Base-by-base conservation (phyloP, 208 protist genomes). In the Tritrichomonas musculus region DNA sequence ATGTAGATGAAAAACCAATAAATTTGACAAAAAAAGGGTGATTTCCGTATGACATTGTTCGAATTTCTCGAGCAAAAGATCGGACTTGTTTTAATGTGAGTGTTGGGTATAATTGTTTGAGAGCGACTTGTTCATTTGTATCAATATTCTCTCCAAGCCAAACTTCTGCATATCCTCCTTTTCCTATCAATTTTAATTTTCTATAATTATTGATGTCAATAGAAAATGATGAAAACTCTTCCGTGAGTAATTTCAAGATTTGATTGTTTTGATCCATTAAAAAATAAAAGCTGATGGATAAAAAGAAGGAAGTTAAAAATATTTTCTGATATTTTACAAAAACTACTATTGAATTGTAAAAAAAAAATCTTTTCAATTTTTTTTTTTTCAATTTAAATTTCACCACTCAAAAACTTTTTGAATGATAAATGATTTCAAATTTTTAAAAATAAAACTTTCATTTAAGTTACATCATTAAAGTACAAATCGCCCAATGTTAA, bases 131-230 rank as follows among this genome's bases (percentile, higher is more conserved):
- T 53, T 57, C 30, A 57, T 57, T 57, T 57, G 41, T 47, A 57
- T 88, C 4, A 39, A 39, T 47, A 17, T 88, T 27, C 14, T 14
- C 41, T n/a, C 20, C 77, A 36, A 50, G 39, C 41, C 47, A 88
- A 33, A 88, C 77, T 88, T 88, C 47, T 9, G 47, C 77, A 30
- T 88, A 88, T 20, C 47, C 77, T n/a, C 77, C 77, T 88, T 88
- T 88, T 2, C 77, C 77, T 4, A 88, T 82, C 25, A 82, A 39
- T 50, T 82, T 82, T 1, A 30, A 9, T 20, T 50, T 44, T 50
- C 50, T 50, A 4, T 30, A 27, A 13, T 33, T 11, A n/a, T 3
- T 50, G 0, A 39, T 9, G 39, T 82, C 73, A 27, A 82, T 82
- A n/a, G 49, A 47, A 82, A 47, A 82, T 27, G 33, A 9, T 25